Conservation (phyloP, 2,329 filamentous ascomycete genomes). For the Pyrenochaeta sp. region DNA sequence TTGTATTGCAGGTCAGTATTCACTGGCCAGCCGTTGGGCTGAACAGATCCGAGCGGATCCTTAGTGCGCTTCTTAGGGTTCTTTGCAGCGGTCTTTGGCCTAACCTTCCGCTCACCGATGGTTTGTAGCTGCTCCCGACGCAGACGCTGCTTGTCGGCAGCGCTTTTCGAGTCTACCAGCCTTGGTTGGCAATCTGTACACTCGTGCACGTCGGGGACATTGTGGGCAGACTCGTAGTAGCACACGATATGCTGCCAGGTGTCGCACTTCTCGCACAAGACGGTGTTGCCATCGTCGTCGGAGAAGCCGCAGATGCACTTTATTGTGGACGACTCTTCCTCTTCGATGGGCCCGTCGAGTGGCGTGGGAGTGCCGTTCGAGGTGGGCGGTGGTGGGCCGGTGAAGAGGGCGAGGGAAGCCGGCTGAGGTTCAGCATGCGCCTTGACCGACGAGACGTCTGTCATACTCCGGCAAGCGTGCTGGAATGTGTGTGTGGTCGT, state of each 20-base stretch:
- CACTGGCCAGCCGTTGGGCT: constrained; percentile 71
- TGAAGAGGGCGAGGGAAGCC: constrained; percentile 45
- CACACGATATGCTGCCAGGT: constrained; percentile 99
- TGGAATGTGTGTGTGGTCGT: constrained; percentile 28
- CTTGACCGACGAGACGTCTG: constrained; percentile 52
- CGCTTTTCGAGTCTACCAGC: constrained; percentile 74
- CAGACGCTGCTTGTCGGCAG: constrained; percentile 74
- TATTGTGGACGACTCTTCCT: constrained; percentile 90
- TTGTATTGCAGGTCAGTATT: constrained; percentile 64
- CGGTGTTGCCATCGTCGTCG: constrained; percentile 97
- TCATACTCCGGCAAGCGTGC: constrained; percentile 51
- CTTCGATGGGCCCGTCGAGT: constrained; percentile 57
- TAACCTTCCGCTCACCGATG: constrained; percentile 71
- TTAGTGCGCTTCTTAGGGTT: constrained; percentile 89
- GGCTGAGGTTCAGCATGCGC: constrained; percentile 55
- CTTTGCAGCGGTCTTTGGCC: constrained; percentile 77
- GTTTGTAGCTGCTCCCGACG: constrained; percentile 65
- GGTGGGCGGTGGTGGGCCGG: constrained; percentile 40
- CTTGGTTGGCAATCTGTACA: constrained; percentile 90
- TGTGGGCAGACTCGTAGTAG: constrained; percentile 82
- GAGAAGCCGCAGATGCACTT: constrained; percentile 95
- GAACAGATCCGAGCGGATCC: constrained; percentile 65
- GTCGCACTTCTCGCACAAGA: constrained; percentile 94
- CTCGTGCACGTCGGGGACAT: constrained; percentile 78
- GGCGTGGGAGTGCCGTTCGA: constrained; percentile 44